Percentiles rank a stretch among this genome's conserved stretches.
phyloP scores from a whole-genome alignment of 2,329 filamentous ascomycete species.

The Pseudogymnoascus sp. region DNA sequence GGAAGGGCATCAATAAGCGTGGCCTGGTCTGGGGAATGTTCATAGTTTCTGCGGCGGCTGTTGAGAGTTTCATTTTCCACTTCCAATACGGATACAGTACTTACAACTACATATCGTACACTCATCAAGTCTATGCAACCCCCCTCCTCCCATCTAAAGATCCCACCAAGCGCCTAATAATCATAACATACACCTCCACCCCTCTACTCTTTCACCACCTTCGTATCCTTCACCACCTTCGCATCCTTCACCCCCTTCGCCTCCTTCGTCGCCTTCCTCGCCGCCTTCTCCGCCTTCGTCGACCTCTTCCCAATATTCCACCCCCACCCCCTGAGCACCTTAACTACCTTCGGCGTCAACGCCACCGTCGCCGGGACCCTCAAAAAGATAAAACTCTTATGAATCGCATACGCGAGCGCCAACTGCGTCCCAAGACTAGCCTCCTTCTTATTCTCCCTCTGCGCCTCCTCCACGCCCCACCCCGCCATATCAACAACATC shows the following conservation, averaged over 20 bases:
- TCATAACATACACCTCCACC: background rate
- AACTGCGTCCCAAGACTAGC: slow-evolving; percentile 81
- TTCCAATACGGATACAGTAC: background rate
- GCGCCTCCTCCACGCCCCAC: slow-evolving; percentile 56
- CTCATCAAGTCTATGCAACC: background rate
- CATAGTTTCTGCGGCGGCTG: background rate
- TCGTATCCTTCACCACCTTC: background rate
- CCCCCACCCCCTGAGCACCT: slow-evolving; percentile 75
- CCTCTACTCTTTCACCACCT: background rate
- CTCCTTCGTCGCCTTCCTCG: slow-evolving; percentile 16
- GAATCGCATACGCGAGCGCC: slow-evolving; percentile 88
- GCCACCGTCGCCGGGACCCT: slow-evolving; percentile 89
- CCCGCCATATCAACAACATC: slow-evolving; percentile 42
- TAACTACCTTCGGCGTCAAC: slow-evolving; percentile 90
- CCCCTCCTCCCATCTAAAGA: background rate
- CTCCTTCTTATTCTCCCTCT: slow-evolving; percentile 50
- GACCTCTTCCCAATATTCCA: slow-evolving; percentile 84
- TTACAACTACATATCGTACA: background rate
- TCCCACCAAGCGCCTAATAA: background rate
- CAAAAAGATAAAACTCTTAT: slow-evolving; percentile 96
- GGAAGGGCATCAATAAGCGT: slow-evolving; percentile 46
- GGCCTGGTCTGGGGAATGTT: slow-evolving; percentile 70
- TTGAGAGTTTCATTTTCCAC: background rate
- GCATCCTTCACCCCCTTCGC: background rate
- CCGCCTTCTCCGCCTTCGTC: slow-evolving; percentile 29